A percentile compares a stretch with the other conserved stretches of the same genome.
These are phyloP conservation scores for Eremochloa ophiuroides DNA, from an alignment of 176 grass and related monocot genomes.

Conservation along the genomic window DNA sequence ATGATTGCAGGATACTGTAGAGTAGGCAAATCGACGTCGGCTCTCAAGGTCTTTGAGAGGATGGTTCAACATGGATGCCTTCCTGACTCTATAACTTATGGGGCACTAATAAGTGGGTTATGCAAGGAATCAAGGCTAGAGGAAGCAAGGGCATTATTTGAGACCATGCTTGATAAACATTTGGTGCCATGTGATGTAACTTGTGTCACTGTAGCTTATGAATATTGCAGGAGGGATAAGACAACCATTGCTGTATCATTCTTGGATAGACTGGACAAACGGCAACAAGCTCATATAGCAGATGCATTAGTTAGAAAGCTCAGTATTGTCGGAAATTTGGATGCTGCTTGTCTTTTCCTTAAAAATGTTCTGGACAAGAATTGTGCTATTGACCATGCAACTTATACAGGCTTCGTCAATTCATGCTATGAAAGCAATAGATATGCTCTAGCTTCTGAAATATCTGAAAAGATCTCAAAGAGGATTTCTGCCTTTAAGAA, in stretches of 20 bases:
- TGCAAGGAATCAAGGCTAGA: constrained; percentile 88
- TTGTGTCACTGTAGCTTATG: constrained; percentile 66
- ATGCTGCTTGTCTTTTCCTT: constrained; percentile 65
- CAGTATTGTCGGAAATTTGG: constrained; percentile 49
- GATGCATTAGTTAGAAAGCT: constrained; percentile 80
- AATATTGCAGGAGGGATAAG: constrained; percentile 64
- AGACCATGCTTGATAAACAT: constrained; percentile 87
- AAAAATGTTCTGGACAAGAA: constrained; percentile 55
- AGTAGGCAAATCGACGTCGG: constrained; percentile 58
- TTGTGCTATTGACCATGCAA: constrained; percentile 59
- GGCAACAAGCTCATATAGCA: constrained; percentile 37
- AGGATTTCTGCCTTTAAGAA: constrained; percentile 30
- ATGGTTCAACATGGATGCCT: constrained; percentile 71
- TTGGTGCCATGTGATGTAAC: constrained; percentile 83
- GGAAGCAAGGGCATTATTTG: constrained; percentile 77
- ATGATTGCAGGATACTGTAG: constrained; percentile 91
- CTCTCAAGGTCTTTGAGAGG: constrained; percentile 69
- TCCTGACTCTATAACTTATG: constrained; percentile 79
- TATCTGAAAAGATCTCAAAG: constrained; percentile 65
- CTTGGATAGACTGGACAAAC: constrained; percentile 66
- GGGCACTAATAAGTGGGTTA: constrained; percentile 75
- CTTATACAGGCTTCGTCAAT: constrained; percentile 58
- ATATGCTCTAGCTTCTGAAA: constrained; percentile 63
- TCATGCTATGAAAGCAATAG: constrained; percentile 65
- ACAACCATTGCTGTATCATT: constrained; percentile 46